These are phyloP conservation scores for Jatropha curcas DNA, from an alignment of 345 rosid species.

Conservation along the genomic window DNA sequence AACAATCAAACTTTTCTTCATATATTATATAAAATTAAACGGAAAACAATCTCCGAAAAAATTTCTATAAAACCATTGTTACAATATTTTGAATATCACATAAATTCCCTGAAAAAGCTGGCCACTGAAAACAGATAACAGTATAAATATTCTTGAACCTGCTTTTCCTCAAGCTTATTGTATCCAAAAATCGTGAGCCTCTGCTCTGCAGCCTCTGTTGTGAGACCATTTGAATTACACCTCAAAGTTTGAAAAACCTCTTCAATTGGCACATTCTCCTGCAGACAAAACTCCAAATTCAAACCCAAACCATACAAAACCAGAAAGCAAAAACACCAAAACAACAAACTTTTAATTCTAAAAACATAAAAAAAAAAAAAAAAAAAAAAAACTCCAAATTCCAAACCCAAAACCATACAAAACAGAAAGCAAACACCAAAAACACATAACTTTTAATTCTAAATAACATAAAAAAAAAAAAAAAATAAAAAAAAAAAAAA, in stretches of 20 bases:
- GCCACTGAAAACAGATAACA: background rate
- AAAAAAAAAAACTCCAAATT: constrained; percentile 11
- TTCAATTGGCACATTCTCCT: constrained; percentile 67
- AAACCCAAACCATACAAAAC: constrained; percentile 18
- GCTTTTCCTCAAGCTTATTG: constrained; percentile 69
- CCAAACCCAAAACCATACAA: constrained; percentile 21
- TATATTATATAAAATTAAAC: background rate
- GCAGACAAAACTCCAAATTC: constrained; percentile 24
- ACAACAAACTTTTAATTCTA: background rate
- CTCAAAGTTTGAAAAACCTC: constrained; percentile 65
- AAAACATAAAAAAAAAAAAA: background rate
- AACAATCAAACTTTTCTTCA: background rate
- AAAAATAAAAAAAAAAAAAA: too few relatives aligned
- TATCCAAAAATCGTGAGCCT: constrained; percentile 58
- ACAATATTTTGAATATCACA: background rate
- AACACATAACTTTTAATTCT: background rate
- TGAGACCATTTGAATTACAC: constrained; percentile 54
- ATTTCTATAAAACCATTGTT: background rate
- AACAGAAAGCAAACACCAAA: constrained; percentile 8
- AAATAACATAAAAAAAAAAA: background rate
- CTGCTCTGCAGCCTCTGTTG: constrained; percentile 56
- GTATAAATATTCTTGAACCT: constrained; percentile 24
- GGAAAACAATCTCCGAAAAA: background rate
- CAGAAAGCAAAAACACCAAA: constrained; percentile 9
- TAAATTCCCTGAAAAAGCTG: background rate